Evolutionary conservation across 352 stramenopile species (phyloP), one percentile per base, ranked within the genome.

Genomic region (Pseudoperonospora humuli): DNA sequence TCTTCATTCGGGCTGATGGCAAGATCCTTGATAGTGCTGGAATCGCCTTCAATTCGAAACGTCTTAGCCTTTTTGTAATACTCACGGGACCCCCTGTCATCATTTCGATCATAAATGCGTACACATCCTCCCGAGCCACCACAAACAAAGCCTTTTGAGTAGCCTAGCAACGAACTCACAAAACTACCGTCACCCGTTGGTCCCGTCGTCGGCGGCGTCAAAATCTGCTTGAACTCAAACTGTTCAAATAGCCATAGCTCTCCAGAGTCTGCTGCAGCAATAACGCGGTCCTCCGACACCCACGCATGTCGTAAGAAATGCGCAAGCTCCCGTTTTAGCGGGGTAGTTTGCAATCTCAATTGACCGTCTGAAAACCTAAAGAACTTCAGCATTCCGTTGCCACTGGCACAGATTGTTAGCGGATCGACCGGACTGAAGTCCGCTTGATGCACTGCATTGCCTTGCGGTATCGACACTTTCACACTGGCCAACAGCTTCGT

Each of bases 161-260:
- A 97, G 0, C 85, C 77, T 2, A 90, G 45, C 8, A 97, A 68
- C 0, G 67, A 93, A 37, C 65, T 85, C 34, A 96, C 71, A 34
- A 81, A 85, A 35, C 83, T 80, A 7, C 84, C 75, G 28, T 97
- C 90, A 3, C 57, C 52, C n/a, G 41, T 59, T n/a, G n/a, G n/a
- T n/a, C n/a, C n/a, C n/a, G n/a, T n/a, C n/a, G 56, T 62, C 1
- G 65, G 62, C 1, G 77, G 67, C 3, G 84, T 93, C 36, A 95
- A 58, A 5, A 90, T 63, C 17, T 85, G 75, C 7, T 84, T 72
- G 51, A 96, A 94, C 43, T 98, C 93, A 35, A 95, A 76, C 59
- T 84, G 78, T 39, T 98, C 90, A 54, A 98, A 96, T 6, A 97
- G 32, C 71, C 68, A 97, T 19, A 98, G 53, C 34, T 96, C 84